Base-by-base conservation (phyloP, 2,329 filamentous ascomycete species). In the Pseudogymnoascus sp. region DNA sequence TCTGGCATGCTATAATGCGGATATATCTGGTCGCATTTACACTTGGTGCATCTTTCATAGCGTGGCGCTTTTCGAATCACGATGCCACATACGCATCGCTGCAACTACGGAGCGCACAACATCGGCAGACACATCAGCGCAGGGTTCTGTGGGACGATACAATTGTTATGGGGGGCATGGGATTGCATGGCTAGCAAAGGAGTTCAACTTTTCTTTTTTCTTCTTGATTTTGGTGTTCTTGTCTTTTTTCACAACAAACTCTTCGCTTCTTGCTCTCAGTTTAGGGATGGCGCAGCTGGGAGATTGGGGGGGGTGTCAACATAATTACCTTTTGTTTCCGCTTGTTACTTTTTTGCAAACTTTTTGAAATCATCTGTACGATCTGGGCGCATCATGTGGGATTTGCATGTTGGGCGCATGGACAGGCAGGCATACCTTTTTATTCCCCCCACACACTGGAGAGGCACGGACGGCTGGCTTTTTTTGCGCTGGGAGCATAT, bases 31-130 rank as follows among this genome's bases (percentile, higher is more conserved):
- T 50, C 43, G 43, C 43, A 50, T 50, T 50, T 50, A 50, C 43
- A 50, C 43, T 50, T 50, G 43, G 43, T 50, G 25, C 43, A 50
- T 50, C 43, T 50, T 50, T 50, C 43, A 50, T 50, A 50, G 43
- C 25, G 43, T 50, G 43, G 43, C 43, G 43, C 43, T 50, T 50
- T 50, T 50, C 43, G 43, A 50, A 30, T 50, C 43, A 30, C 22
- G 43, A 30, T 50, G 43, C 25, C 5, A 11, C 43, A 50, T 18
- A 50, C 43, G 43, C 43, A 50, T 50, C 35, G 35, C 43, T 50
- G 30, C 43, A 50, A 50, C 43, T 30, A 50, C 43, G 43, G 43
- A 50, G 43, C 43, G 43, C 43, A 50, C 43, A 50, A 50, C n/a
- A 50, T 50, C 43, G 43, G 43, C 43, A 50, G 43, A 50, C 43